A percentile compares a stretch with the other conserved stretches of the same genome.
phyloP scores from a whole-genome alignment of 768 basidiomycete species.

The Hortiboletus campestris region DNA sequence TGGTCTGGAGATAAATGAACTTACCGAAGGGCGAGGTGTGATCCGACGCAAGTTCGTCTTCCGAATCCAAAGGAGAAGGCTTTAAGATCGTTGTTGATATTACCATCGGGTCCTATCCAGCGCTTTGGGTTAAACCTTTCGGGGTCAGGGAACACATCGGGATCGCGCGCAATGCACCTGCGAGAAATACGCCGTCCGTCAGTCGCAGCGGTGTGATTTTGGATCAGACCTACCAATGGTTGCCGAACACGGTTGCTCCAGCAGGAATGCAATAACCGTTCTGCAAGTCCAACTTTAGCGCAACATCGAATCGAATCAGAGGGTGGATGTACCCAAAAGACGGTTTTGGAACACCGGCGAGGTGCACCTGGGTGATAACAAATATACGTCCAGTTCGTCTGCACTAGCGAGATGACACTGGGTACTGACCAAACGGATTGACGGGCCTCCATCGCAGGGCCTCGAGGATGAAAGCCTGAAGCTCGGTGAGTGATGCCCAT shows the following conservation, averaged over 20 bases:
- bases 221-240: constrained; percentile 23
- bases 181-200: too few relatives aligned
- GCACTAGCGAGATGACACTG: too few relatives aligned
- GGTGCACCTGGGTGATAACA: constrained; percentile 14
- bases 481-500: constrained; percentile 29
- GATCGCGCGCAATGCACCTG: constrained; percentile 27
- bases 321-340: constrained; percentile 23
- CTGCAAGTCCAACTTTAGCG: constrained; percentile 17
- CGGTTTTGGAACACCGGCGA: constrained; percentile 25
- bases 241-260: constrained; percentile 34
- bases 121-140: constrained; percentile 55
- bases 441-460: constrained; percentile 40
- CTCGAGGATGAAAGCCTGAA: constrained; percentile 40
- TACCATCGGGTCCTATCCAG: constrained; percentile 47
- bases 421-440: constrained; percentile 27
- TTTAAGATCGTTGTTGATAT: constrained; percentile 48
- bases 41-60: constrained; percentile 31
- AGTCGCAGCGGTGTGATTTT: not conserved
- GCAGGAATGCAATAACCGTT: constrained; percentile 34
- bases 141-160: constrained; percentile 31
- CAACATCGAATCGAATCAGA: too few relatives aligned
- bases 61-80: constrained; percentile 57
- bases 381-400: not conserved
- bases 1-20: not conserved
- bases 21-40: constrained; percentile 25